Percentiles rank a stretch among this genome's conserved stretches.
Conservation (phyloP, 352 stramenopile species). For the Phytopythium helicoides region DNA sequence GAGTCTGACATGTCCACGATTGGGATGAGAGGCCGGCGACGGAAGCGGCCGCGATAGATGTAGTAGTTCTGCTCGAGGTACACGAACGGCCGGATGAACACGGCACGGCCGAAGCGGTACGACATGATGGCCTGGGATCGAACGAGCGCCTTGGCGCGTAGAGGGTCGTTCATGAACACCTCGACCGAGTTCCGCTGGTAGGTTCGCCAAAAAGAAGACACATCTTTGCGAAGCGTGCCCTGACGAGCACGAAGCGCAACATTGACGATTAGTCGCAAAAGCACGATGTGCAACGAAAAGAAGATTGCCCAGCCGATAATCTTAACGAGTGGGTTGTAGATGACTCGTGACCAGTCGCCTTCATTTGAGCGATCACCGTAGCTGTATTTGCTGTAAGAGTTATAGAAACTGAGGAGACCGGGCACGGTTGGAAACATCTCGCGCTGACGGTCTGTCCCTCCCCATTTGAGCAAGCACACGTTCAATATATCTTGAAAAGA, state of each 20-base stretch:
- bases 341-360: conserved; percentile 2
- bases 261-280: conserved; percentile 10
- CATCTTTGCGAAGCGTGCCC: conserved; percentile 9
- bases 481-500: conserved; percentile 13
- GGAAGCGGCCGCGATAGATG: conserved; percentile 15
- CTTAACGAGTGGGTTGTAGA: conserved; percentile 16
- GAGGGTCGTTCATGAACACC: conserved; percentile 20
- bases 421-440: conserved; percentile 11
- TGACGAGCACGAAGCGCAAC: not conserved
- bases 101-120: conserved; percentile 18
- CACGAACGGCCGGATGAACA: conserved; percentile 23
- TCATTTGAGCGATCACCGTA: conserved; percentile 18
- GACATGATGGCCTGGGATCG: conserved; percentile 18
- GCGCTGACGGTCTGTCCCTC: conserved; percentile 13
- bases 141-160: conserved; percentile 19
- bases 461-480: conserved; percentile 13
- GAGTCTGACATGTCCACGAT: conserved; percentile 10
- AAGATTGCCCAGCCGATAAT: conserved; percentile 15
- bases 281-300: conserved; percentile 8
- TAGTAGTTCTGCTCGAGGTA: conserved; percentile 28
- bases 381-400: conserved; percentile 18
- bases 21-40: conserved; percentile 11
- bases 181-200: conserved; percentile 27
- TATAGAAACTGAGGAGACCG: conserved; percentile 13
- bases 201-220: conserved; percentile 15